These are phyloP conservation scores for Botrytis porri DNA, from an alignment of 2,329 filamentous ascomycete genomes.

Conservation along the genomic window DNA sequence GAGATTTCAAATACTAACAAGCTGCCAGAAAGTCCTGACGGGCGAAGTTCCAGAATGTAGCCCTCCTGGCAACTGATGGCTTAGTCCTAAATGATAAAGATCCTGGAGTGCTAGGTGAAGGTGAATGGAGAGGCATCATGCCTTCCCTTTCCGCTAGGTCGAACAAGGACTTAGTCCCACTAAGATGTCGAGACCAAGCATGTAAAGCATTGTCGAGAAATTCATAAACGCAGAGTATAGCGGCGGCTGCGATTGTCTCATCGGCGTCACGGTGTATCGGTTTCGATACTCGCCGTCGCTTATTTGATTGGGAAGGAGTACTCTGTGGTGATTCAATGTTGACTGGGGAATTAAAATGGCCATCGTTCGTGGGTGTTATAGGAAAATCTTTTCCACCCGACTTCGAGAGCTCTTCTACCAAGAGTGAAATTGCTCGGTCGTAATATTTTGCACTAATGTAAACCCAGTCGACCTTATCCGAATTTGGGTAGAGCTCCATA, in stretches of 20 bases:
- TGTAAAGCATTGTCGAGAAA: slow-evolving; percentile 62
- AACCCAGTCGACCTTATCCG: slow-evolving; percentile 51
- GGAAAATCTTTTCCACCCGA: slow-evolving; percentile 29
- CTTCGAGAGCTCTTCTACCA: slow-evolving; percentile 41
- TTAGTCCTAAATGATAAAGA: slow-evolving; percentile 32
- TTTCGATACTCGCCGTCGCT: slow-evolving; percentile 45
- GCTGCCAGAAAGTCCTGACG: slow-evolving; percentile 63
- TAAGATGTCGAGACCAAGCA: slow-evolving; percentile 63
- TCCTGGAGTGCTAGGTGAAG: slow-evolving; percentile 41
- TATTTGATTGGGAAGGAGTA: slow-evolving; percentile 33
- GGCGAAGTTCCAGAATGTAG: slow-evolving; percentile 66
- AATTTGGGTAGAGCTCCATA: slow-evolving; percentile 51
- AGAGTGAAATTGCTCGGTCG: slow-evolving; percentile 53
- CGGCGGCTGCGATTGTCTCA: slow-evolving; percentile 62
- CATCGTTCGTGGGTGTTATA: slow-evolving; percentile 37
- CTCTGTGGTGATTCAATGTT: slow-evolving; percentile 32
- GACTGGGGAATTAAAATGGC: slow-evolving; percentile 28
- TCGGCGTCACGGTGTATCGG: slow-evolving; percentile 47
- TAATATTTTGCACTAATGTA: slow-evolving; percentile 61
- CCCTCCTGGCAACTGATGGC: slow-evolving; percentile 54
- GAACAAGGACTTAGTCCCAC: slow-evolving; percentile 61
- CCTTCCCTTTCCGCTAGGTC: slow-evolving; percentile 51
- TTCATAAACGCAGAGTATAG: slow-evolving; percentile 66
- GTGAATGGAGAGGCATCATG: slow-evolving; percentile 44
- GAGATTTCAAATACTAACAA: slow-evolving; percentile 42